These are phyloP conservation scores for Musa acuminata DNA, from an alignment of 176 grass and related monocot genomes.

Conservation along the genomic window DNA sequence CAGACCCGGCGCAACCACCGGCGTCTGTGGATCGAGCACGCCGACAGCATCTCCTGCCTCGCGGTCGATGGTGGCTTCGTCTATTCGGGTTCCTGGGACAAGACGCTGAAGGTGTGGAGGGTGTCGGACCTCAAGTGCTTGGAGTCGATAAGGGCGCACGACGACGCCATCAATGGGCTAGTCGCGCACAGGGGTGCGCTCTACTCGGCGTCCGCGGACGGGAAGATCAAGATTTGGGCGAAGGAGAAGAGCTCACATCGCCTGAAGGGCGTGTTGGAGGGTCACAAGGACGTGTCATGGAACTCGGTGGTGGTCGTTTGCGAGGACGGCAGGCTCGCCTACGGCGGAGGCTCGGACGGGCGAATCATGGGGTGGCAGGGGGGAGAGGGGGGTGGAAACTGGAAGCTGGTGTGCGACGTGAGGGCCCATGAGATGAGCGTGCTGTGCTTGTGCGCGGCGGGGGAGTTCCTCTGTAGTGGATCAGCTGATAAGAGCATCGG, in stretches of 20 bases:
- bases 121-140: slow-evolving; percentile 69
- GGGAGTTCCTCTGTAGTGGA: slow-evolving; percentile 68
- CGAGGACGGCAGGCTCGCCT: slow-evolving; percentile 26
- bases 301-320: slow-evolving; percentile 53
- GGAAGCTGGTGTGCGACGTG: slow-evolving; percentile 52
- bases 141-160: slow-evolving; percentile 87
- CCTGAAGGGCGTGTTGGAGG: slow-evolving; percentile 36
- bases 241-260: slow-evolving; percentile 37
- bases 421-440: slow-evolving; percentile 69
- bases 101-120: slow-evolving; percentile 84
- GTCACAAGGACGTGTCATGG: slow-evolving; percentile 51
- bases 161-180: slow-evolving; percentile 76
- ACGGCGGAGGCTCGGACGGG: slow-evolving; percentile 62
- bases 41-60: slow-evolving; percentile 96
- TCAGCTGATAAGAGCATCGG: slow-evolving; percentile 74
- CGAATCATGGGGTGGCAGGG: slow-evolving; percentile 45
- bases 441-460: slow-evolving; percentile 47
- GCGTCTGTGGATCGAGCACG: slow-evolving; percentile 89
- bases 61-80: slow-evolving; percentile 55
- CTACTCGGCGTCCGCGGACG: slow-evolving; percentile 72
- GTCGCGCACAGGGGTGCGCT: slow-evolving; percentile 31
- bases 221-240: slow-evolving; percentile 77
- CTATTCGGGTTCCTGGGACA: slow-evolving; percentile 81
- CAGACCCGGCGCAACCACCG: slow-evolving; percentile 41
- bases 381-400: slow-evolving; percentile 21